Evolutionary conservation across 768 basidiomycete genomes (phyloP).

Genomic region (Termitomyces sp.): DNA sequence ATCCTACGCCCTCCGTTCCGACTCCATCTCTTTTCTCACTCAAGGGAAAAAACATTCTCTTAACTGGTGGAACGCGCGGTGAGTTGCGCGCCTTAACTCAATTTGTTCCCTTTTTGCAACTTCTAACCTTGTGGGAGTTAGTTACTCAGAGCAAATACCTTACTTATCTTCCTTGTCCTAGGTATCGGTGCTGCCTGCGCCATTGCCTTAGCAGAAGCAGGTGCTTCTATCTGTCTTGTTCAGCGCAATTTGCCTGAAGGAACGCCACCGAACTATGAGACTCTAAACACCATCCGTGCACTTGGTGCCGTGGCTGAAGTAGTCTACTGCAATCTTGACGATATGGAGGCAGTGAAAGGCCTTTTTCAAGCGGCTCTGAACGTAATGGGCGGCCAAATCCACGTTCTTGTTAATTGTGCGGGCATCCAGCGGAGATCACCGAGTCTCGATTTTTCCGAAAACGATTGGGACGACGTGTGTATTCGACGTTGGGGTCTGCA

Average conservation of each 20-base stretch:
- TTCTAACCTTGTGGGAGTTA: background rate
- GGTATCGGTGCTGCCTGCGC: constrained; percentile 50
- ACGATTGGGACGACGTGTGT: constrained; percentile 63
- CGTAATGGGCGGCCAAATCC: constrained; percentile 33
- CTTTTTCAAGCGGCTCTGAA: constrained; percentile 37
- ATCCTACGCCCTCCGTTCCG: constrained; percentile 43
- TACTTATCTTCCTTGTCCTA: constrained; percentile 9
- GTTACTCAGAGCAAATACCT: background rate
- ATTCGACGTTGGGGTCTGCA: background rate
- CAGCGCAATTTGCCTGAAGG: constrained; percentile 25
- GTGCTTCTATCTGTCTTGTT: constrained; percentile 40
- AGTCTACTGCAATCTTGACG: constrained; percentile 35
- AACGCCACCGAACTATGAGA: constrained; percentile 20
- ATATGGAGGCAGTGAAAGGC: constrained; percentile 32
- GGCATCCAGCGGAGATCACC: constrained; percentile 55
- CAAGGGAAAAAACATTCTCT: constrained; percentile 59
- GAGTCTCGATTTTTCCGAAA: constrained; percentile 57
- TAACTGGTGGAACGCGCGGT: constrained; percentile 82
- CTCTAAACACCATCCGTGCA: constrained; percentile 26
- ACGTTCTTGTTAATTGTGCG: constrained; percentile 70
- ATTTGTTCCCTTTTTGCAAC: constrained; percentile 3
- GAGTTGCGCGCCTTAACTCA: constrained; percentile 8
- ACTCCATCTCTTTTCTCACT: constrained; percentile 63
- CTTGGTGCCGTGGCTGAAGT: constrained; percentile 24
- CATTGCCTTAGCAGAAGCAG: constrained; percentile 42